A percentile compares a stretch with the other conserved stretches of the same genome.
Evolutionary conservation across 306 rosid species (phyloP).

Genomic region (Cicer yamashitae): DNA sequence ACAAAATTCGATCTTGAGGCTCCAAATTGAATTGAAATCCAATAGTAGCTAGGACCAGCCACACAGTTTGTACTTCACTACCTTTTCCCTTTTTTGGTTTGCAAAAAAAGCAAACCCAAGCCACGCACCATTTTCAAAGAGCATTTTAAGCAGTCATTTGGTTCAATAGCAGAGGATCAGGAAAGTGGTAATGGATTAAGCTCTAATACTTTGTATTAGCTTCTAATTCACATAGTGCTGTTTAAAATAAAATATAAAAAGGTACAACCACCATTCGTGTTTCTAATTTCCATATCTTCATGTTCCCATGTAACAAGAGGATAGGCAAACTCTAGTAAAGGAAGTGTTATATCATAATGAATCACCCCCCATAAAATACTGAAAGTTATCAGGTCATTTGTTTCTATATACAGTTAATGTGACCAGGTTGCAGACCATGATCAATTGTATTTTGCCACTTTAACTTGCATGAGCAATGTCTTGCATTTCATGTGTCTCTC

Average conservation of each 20-base stretch:
- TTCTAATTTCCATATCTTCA: background rate
- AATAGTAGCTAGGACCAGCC: constrained; percentile 4
- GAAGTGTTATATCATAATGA: constrained; percentile 7
- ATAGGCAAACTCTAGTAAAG: no score
- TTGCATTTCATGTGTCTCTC: no score
- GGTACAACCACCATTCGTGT: constrained; percentile 51
- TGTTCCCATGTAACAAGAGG: background rate
- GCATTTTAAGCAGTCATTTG: background rate
- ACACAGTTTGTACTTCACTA: background rate
- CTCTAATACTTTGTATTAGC: no score
- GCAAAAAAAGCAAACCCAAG: constrained; percentile 11
- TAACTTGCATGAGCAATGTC: background rate
- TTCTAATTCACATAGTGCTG: no score
- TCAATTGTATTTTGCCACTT: background rate
- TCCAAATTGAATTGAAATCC: constrained; percentile 26
- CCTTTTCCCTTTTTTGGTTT: constrained; percentile 15
- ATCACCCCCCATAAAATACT: background rate
- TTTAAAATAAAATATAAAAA: constrained; percentile 45
- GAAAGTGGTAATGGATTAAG: no score
- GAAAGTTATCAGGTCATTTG: background rate
- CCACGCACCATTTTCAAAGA: constrained; percentile 1
- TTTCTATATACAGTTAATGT: background rate
- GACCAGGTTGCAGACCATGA: background rate
- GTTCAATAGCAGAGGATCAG: no score
- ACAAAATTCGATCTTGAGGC: constrained; percentile 19